phyloP scores from a whole-genome alignment of 345 rosid genomes.

The Rubroshorea leprosula region DNA sequence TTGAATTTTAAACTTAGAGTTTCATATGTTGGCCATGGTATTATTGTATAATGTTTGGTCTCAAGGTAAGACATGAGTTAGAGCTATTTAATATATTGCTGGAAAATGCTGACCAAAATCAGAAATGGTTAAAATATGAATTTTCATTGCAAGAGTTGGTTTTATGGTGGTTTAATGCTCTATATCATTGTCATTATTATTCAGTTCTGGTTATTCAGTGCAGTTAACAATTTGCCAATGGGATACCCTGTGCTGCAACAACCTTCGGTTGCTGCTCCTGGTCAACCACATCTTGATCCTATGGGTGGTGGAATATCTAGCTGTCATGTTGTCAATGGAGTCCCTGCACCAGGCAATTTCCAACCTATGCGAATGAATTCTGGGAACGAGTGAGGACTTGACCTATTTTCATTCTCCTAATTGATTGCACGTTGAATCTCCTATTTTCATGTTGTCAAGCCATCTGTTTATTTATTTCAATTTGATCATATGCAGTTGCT shows the following conservation, averaged over 20 bases:
- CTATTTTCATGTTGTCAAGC: not conserved
- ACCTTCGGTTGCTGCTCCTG: constrained; percentile 70
- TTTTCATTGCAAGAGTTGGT: not conserved
- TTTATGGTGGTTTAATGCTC: not conserved
- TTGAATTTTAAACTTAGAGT: no score
- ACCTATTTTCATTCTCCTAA: not conserved
- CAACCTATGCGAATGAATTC: constrained; percentile 85
- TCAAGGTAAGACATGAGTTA: no score
- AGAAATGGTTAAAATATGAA: no score
- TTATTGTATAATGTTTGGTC: no score
- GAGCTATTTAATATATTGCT: no score
- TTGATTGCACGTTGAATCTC: not conserved
- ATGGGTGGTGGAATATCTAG: constrained; percentile 80
- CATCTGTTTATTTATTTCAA: not conserved
- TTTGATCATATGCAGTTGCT: not conserved
- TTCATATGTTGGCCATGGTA: no score
- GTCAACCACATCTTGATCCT: constrained; percentile 81
- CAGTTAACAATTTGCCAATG: constrained; percentile 97
- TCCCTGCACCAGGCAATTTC: constrained; percentile 86
- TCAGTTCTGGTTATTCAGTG: constrained; percentile 53
- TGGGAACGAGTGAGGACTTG: constrained; percentile 67
- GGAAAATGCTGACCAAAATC: no score
- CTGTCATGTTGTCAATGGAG: constrained; percentile 96
- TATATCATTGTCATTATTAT: constrained; percentile 29
- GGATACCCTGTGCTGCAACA: constrained; percentile 94